phyloP scores from a whole-genome alignment of 2,329 filamentous ascomycete species.

The Alternaria sp. region DNA sequence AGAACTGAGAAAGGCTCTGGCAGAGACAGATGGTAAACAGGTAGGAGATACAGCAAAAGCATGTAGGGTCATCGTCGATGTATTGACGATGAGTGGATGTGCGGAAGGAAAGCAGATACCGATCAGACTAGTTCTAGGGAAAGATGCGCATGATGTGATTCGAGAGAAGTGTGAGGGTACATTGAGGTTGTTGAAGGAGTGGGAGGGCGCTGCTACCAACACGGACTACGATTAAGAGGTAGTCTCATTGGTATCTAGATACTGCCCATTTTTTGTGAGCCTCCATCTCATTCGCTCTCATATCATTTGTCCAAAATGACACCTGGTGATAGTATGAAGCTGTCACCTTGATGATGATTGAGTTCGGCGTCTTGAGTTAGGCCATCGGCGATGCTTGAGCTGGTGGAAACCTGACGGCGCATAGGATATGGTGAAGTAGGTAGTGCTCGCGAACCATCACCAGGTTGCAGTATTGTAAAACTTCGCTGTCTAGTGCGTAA shows the following conservation, averaged over 20 bases:
- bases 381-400: not conserved
- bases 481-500: too few species aligned
- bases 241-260: not conserved
- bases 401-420: not conserved
- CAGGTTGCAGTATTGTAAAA: too few species aligned
- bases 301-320: not conserved
- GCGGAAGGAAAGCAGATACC: slow-evolving; percentile 62
- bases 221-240: slow-evolving; percentile 26
- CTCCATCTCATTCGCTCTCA: not conserved
- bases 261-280: too few species aligned
- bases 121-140: slow-evolving; percentile 63
- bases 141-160: slow-evolving; percentile 20
- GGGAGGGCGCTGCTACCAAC: slow-evolving; percentile 40
- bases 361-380: not conserved
- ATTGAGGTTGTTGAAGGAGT: slow-evolving; percentile 41
- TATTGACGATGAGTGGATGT: slow-evolving; percentile 61
- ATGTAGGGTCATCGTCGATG: slow-evolving; percentile 62
- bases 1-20: slow-evolving; percentile 44
- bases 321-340: not conserved
- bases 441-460: not conserved
- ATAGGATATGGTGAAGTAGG: not conserved
- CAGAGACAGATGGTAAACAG: slow-evolving; percentile 58
- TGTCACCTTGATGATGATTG: not conserved
- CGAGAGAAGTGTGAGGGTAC: slow-evolving; percentile 30
- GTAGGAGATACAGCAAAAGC: slow-evolving; percentile 66